A percentile compares a stretch with the other conserved stretches of the same genome.
Evolutionary conservation across 163 green algal genomes (phyloP).

Genomic region (Scenedesmus sp.): DNA sequence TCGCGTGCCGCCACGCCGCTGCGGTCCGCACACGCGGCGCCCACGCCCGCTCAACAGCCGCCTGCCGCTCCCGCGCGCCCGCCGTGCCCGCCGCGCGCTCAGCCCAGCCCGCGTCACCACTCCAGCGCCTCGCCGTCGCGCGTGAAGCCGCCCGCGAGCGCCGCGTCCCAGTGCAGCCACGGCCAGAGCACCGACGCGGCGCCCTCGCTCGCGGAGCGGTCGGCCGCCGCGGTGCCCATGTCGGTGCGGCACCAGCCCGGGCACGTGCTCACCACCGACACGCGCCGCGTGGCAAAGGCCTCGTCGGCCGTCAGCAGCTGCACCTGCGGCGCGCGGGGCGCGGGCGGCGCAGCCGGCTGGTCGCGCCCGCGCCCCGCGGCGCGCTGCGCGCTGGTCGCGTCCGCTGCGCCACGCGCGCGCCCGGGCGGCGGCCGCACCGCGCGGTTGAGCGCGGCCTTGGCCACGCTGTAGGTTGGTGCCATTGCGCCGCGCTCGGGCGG

Average conservation of each 20-base stretch:
- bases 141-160: conserved; percentile 19
- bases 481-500: conserved; percentile 14
- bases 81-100: no score
- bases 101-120: conserved; percentile 35
- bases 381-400: no score
- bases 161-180: conserved; percentile 9
- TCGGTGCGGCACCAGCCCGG: conserved; percentile 43
- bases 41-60: no score
- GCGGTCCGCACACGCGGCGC: no score
- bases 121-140: conserved; percentile 12
- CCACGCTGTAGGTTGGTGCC: conserved; percentile 36
- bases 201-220: conserved; percentile 23
- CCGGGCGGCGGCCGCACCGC: no score
- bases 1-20: no score
- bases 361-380: no score
- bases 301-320: conserved; percentile 28
- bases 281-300: conserved; percentile 1
- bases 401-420: no score
- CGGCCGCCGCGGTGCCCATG: conserved; percentile 23
- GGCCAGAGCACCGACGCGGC: conserved; percentile 24
- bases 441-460: conserved; percentile 37
- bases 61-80: no score
- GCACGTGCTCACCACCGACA: conserved; percentile 18
- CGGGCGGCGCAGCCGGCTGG: no score
- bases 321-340: no score